Evolutionary conservation across 2,329 filamentous ascomycete species (phyloP), one percentile per base, ranked within the genome.

Genomic region (Penicillium sclerotiorum): DNA sequence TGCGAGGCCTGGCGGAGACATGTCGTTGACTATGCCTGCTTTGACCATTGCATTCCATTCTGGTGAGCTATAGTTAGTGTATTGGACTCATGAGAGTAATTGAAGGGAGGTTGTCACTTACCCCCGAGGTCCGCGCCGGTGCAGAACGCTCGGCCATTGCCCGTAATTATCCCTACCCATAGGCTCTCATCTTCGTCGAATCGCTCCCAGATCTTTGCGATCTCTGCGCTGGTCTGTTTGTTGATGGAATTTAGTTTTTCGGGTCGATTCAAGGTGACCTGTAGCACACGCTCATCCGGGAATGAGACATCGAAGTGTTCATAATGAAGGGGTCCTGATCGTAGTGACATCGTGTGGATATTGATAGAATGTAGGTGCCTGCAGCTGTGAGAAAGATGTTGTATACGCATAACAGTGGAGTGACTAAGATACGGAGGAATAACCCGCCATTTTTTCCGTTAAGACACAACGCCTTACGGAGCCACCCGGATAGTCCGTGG

Each of bases 121-220:
- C 45, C 45, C n/a, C 37, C 36, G n/a, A 89, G 75, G 62, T 88
- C 86, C 27, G 84, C 84, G 13, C 86, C 86, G 0, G 85, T 83
- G 65, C 84, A 88, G 61, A 89, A 89, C 0, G 84, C 83, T 30
- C 83, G 74, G 0, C 84, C 85, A 0, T 73, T 70, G 17, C 86
- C 86, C 1, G 85, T 87, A 38, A 89, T 63, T 2, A 89, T 76
- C 38, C 82, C 84, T 62, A 82, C 84, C 38, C 81, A 80, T 39
- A 88, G 76, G 1, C 69, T 68, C 1, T 83, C 80, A 66, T 88
- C 80, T n/a, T 62, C 64, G 62, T 89, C 86, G 66, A 81, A 86
- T 80, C 83, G 87, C 13, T 71, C 64, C 75, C 78, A 86, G 5
- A 81, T 63, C 2, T 61, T 53, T 49, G 76, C 67, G 42, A 80